Evolutionary conservation across 371 early-diverging fungal species (phyloP).

Genomic region (Fennellomyces sp.): DNA sequence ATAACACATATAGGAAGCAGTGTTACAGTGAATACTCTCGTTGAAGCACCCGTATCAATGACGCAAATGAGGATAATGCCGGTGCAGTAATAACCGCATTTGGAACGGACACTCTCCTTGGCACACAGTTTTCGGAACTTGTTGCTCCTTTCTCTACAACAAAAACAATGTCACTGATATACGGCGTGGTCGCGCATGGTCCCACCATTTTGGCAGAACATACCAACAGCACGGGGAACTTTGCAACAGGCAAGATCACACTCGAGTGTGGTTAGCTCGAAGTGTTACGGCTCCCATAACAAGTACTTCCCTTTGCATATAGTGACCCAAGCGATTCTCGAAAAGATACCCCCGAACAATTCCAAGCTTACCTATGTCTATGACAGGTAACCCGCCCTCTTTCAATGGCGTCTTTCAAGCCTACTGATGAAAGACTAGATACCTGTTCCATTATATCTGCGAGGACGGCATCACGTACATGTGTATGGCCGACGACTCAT

Average conservation of each 20-base stretch:
- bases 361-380: slow-evolving; percentile 91
- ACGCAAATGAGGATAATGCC: too few species aligned
- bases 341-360: slow-evolving; percentile 88
- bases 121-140: too few species aligned
- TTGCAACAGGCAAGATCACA: slow-evolving; percentile 49
- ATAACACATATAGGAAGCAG: too few species aligned
- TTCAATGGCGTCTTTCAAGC: too few species aligned
- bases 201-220: slow-evolving; percentile 78
- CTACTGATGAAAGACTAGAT: slow-evolving; percentile 55
- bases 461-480: slow-evolving; percentile 82
- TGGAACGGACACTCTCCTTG: too few species aligned
- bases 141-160: not conserved
- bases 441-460: slow-evolving; percentile 89
- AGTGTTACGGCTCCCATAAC: not conserved
- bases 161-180: slow-evolving; percentile 67
- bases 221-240: slow-evolving; percentile 78
- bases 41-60: too few species aligned
- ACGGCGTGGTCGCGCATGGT: slow-evolving; percentile 76
- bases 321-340: slow-evolving; percentile 88
- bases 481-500: slow-evolving; percentile 90
- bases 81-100: too few species aligned
- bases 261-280: not conserved
- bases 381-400: slow-evolving; percentile 65
- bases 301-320: slow-evolving; percentile 9
- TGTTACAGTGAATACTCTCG: too few species aligned